These are phyloP conservation scores for Phytophthora sojae DNA, from an alignment of 352 stramenopile genomes.

Conservation along the genomic window DNA sequence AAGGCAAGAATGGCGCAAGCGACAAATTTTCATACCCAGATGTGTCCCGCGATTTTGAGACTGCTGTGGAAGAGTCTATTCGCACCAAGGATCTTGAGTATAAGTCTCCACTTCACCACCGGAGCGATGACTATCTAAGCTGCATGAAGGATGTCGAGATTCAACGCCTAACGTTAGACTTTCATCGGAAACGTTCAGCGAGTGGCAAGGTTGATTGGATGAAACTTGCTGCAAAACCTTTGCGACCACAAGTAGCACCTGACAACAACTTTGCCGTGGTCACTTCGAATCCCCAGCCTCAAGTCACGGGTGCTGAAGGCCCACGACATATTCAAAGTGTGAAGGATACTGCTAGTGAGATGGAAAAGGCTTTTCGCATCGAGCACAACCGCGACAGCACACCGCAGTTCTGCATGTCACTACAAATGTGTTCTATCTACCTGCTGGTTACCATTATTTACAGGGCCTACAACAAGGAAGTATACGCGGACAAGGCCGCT, in stretches of 20 bases:
- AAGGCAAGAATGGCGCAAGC: constrained; percentile 49
- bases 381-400: constrained; percentile 62
- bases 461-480: constrained; percentile 48
- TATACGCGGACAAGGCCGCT: constrained; percentile 7
- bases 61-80: constrained; percentile 62
- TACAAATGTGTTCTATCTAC: constrained; percentile 45
- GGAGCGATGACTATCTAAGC: constrained; percentile 64
- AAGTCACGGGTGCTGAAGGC: constrained; percentile 1
- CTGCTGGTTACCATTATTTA: constrained; percentile 50
- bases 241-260: constrained; percentile 15
- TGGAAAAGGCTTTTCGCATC: constrained; percentile 60
- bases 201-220: neutral
- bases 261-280: neutral
- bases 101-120: constrained; percentile 46
- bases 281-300: neutral
- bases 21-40: constrained; percentile 32
- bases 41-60: constrained; percentile 47
- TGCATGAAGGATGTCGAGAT: constrained; percentile 76
- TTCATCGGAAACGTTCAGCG: constrained; percentile 45
- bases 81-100: constrained; percentile 43
- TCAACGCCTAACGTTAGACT: constrained; percentile 52
- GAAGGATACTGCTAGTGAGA: constrained; percentile 52
- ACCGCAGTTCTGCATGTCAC: constrained; percentile 55
- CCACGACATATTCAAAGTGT: constrained; percentile 45
- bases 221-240: constrained; percentile 4